phyloP scores from a whole-genome alignment of 2,329 filamentous ascomycete species.

The Arthrobotrys iridis region DNA sequence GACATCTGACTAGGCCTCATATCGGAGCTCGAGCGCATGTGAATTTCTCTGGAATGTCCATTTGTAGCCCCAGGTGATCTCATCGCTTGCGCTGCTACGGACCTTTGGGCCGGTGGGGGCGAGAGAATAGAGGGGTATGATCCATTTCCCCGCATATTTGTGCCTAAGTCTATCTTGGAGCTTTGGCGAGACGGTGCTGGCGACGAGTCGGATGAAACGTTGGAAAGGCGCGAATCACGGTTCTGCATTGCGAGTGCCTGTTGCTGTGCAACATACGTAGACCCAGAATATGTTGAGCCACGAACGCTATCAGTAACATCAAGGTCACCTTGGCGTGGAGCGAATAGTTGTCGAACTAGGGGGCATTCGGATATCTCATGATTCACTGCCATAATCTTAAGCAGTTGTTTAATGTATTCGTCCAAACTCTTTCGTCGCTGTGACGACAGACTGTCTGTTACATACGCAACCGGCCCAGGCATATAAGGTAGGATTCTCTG shows the following conservation, averaged over 20 bases:
- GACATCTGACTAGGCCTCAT: conserved; percentile 62
- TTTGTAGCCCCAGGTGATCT: conserved; percentile 56
- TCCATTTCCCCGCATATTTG: conserved; percentile 62
- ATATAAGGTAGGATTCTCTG: conserved; percentile 89
- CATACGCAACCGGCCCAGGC: conserved; percentile 96
- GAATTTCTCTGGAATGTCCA: conserved; percentile 63
- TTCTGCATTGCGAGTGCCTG: conserved; percentile 61
- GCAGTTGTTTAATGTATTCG: conserved; percentile 79
- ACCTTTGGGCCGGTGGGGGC: conserved; percentile 63
- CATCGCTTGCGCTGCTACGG: conserved; percentile 55
- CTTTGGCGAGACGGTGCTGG: conserved; percentile 73
- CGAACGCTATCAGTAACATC: conserved; percentile 79
- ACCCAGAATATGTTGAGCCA: conserved; percentile 49
- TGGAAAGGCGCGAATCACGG: conserved; percentile 74
- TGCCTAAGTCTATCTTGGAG: conserved; percentile 71
- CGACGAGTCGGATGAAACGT: conserved; percentile 72
- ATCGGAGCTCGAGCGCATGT: conserved; percentile 58
- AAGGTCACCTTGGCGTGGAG: conserved; percentile 87
- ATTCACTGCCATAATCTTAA: conserved; percentile 81
- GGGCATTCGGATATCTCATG: conserved; percentile 84
- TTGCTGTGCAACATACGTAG: conserved; percentile 53
- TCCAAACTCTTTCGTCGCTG: conserved; percentile 91
- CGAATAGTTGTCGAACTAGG: conserved; percentile 89
- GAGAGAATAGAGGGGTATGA: conserved; percentile 68
- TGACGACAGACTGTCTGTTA: conserved; percentile 97